Percentiles rank a stretch among this genome's conserved stretches.
Evolutionary conservation across 345 rosid species (phyloP).

Genomic region (Turnera subulata): DNA sequence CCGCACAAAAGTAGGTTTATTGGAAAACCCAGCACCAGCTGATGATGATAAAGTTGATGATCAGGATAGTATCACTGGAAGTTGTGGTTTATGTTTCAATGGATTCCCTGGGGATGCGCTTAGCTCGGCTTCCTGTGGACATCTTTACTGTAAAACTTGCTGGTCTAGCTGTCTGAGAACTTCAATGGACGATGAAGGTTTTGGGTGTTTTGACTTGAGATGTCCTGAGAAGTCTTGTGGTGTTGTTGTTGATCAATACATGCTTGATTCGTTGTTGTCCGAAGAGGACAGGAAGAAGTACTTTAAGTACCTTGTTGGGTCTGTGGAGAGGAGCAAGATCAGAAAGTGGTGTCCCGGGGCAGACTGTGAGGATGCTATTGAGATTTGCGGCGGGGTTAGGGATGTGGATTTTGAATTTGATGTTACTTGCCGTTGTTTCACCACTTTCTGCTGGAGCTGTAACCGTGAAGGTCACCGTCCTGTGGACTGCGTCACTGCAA

Average conservation of each 20-base stretch:
- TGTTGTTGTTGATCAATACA: slow-evolving; percentile 75
- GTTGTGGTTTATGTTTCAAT: slow-evolving; percentile 81
- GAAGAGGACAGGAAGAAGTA: slow-evolving; percentile 72
- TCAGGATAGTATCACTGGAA: not conserved
- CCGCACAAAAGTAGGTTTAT: slow-evolving; percentile 63
- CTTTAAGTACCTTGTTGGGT: slow-evolving; percentile 58
- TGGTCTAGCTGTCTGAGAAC: slow-evolving; percentile 84
- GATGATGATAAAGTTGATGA: not conserved
- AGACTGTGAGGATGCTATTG: slow-evolving; percentile 25
- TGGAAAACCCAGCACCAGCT: slow-evolving; percentile 45
- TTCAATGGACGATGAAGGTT: slow-evolving; percentile 69
- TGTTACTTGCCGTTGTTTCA: slow-evolving; percentile 24
- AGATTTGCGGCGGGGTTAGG: slow-evolving; percentile 13
- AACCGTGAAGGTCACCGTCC: slow-evolving; percentile 19
- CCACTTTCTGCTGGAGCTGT: slow-evolving; percentile 30
- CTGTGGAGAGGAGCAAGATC: slow-evolving; percentile 72
- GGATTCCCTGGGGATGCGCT: slow-evolving; percentile 35
- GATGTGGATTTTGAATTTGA: slow-evolving; percentile 13
- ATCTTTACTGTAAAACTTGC: slow-evolving; percentile 73
- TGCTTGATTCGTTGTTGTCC: slow-evolving; percentile 59
- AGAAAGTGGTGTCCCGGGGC: slow-evolving; percentile 34
- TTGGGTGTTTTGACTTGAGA: slow-evolving; percentile 82
- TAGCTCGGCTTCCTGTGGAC: slow-evolving; percentile 72
- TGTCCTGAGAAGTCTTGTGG: slow-evolving; percentile 86
- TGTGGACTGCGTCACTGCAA: slow-evolving; percentile 32